These are phyloP conservation scores for Chalciporus sp. DNA, from an alignment of 1,284 basidiomycete genomes.

Conservation along the genomic window DNA sequence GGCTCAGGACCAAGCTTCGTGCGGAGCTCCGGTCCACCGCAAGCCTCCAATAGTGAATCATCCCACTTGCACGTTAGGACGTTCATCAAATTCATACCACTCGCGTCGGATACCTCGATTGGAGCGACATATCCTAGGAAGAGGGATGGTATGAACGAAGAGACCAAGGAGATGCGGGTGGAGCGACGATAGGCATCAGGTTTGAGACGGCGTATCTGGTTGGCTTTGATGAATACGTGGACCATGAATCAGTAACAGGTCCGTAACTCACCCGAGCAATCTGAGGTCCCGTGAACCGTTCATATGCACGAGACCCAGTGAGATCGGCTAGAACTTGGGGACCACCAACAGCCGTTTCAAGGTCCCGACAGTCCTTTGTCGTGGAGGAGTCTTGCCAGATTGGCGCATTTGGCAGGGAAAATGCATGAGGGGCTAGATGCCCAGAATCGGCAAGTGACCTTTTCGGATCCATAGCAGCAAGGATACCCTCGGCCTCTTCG, in stretches of 20 bases:
- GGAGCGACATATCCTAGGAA: slow-evolving; percentile 70
- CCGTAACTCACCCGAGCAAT: slow-evolving; percentile 64
- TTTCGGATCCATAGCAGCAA: slow-evolving; percentile 57
- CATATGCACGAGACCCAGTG: slow-evolving; percentile 85
- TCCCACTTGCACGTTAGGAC: slow-evolving; percentile 73
- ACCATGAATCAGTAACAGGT: slow-evolving; percentile 1
- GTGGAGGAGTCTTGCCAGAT: slow-evolving; percentile 96
- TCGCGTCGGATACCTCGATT: slow-evolving; percentile 82
- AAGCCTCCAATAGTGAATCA: slow-evolving; percentile 57
- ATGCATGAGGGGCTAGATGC: slow-evolving; percentile 64
- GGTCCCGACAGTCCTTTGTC: slow-evolving; percentile 66
- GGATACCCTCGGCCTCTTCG: slow-evolving; percentile 49
- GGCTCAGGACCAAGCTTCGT: slow-evolving; percentile 81
- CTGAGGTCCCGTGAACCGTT: slow-evolving; percentile 87
- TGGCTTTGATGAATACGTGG: neutral
- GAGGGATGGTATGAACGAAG: slow-evolving; percentile 82
- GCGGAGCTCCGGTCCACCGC: slow-evolving; percentile 66
- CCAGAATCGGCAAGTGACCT: slow-evolving; percentile 47
- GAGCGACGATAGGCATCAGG: slow-evolving; percentile 70
- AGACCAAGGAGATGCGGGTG: slow-evolving; percentile 77
- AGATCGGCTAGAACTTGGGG: slow-evolving; percentile 70
- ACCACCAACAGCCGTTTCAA: slow-evolving; percentile 73
- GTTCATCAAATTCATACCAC: slow-evolving; percentile 90
- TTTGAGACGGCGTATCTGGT: slow-evolving; percentile 58
- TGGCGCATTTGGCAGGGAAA: slow-evolving; percentile 72